A percentile compares a stretch with the other conserved stretches of the same genome.
Evolutionary conservation across 139 green algal species (phyloP).

Genomic region (Ettlia oleoabundans): DNA sequence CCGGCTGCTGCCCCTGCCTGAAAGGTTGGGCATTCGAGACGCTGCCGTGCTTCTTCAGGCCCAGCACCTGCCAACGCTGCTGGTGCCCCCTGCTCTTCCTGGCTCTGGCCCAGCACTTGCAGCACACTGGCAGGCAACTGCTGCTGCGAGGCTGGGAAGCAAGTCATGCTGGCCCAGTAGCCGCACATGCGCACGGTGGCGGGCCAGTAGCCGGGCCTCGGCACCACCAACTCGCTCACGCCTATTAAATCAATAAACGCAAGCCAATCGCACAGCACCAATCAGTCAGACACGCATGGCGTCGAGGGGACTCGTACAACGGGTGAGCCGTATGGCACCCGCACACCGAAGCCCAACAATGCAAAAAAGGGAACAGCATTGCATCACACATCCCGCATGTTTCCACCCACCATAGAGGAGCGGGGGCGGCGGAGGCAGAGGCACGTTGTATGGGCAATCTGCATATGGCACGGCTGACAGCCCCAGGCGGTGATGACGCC

Average conservation of each 20-base stretch:
- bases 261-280: too few relatives aligned
- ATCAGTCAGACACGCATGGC: not conserved
- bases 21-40: not conserved
- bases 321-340: too few relatives aligned
- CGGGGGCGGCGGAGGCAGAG: slow-evolving; percentile 27
- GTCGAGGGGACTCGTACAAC: too few relatives aligned
- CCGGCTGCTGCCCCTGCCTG: not conserved
- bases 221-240: slow-evolving; percentile 52
- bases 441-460: not conserved
- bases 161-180: slow-evolving; percentile 48
- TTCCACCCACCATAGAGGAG: slow-evolving; percentile 55
- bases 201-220: slow-evolving; percentile 57
- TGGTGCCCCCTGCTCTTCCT: too few relatives aligned
- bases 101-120: not conserved
- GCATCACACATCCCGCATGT: not conserved
- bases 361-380: not conserved
- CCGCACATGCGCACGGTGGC: slow-evolving; percentile 45
- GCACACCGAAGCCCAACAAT: too few relatives aligned
- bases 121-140: not conserved
- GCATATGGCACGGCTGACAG: slow-evolving; percentile 53
- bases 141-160: not conserved
- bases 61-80: not conserved
- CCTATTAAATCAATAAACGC: too few relatives aligned
- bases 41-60: not conserved
- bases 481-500: slow-evolving; percentile 52